These are phyloP conservation scores for Platanus orientalis DNA, from an alignment of 164 flowering plant genomes.

Conservation along the genomic window DNA sequence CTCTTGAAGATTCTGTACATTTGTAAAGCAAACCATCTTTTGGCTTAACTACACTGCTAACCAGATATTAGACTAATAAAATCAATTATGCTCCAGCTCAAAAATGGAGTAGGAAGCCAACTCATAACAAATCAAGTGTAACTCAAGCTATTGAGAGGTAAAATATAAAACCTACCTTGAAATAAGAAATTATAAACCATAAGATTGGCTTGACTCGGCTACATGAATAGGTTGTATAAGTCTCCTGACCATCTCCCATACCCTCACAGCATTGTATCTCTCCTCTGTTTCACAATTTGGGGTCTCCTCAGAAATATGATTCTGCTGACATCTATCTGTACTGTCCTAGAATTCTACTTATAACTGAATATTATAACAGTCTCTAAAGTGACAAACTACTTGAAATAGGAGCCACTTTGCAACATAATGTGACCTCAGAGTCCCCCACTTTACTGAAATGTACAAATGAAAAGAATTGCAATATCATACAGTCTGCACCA, in stretches of 20 bases:
- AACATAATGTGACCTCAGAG: neutral
- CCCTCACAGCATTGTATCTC: neutral
- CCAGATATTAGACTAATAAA: too few species aligned
- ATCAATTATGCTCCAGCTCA: too few species aligned
- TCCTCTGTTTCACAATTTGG: neutral
- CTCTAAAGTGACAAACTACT: neutral
- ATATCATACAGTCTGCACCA: neutral
- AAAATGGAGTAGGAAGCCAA: too few species aligned
- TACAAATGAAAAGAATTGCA: neutral
- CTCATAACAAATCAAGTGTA: too few species aligned
- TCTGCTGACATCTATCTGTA: neutral
- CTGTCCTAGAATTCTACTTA: neutral
- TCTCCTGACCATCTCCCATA: neutral
- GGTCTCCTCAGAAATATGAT: neutral
- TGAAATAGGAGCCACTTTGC: neutral
- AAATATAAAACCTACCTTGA: neutral
- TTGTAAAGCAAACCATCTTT: too few species aligned
- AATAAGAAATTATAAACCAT: neutral
- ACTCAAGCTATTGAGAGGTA: too few species aligned
- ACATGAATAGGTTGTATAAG: neutral
- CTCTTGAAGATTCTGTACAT: too few species aligned
- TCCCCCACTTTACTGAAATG: conserved; percentile 2
- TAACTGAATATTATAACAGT: neutral
- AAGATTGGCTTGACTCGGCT: neutral
- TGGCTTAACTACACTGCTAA: too few species aligned